phyloP scores from a whole-genome alignment of 2,329 filamentous ascomycete species.

The Colletotrichum sublineola region DNA sequence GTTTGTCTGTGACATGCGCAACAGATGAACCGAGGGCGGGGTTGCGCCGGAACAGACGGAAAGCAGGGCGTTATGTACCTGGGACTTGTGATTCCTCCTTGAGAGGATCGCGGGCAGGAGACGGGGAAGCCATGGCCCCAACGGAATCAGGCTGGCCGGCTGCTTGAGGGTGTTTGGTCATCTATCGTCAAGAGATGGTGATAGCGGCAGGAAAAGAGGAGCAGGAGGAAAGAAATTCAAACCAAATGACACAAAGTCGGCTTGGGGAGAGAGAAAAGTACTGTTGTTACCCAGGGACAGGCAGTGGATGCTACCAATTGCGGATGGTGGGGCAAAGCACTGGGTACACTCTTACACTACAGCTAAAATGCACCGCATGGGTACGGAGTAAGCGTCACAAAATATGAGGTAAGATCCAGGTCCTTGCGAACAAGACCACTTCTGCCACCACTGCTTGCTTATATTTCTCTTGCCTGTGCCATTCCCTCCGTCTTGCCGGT shows the following conservation, averaged over 20 bases:
- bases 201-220: slow-evolving; percentile 27
- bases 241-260: slow-evolving; percentile 35
- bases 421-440: background rate
- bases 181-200: slow-evolving; percentile 1
- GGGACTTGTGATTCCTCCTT: slow-evolving; percentile 25
- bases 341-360: slow-evolving; percentile 7
- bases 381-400: slow-evolving; percentile 17
- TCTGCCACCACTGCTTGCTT: background rate
- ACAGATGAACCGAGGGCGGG: slow-evolving; percentile 42
- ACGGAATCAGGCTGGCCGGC: slow-evolving; percentile 3
- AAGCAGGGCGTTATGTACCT: slow-evolving; percentile 39
- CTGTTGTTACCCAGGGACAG: slow-evolving; percentile 37
- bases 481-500: background rate
- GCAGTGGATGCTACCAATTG: slow-evolving; percentile 40
- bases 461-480: background rate
- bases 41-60: slow-evolving; percentile 42
- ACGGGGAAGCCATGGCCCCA: slow-evolving; percentile 32
- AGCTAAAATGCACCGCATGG: slow-evolving; percentile 17
- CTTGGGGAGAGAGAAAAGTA: slow-evolving; percentile 38
- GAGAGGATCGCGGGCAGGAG: slow-evolving; percentile 27
- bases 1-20: slow-evolving; percentile 40
- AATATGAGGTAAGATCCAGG: slow-evolving; percentile 9
- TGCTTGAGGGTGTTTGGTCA: background rate
- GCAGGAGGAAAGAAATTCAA: slow-evolving; percentile 38
- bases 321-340: slow-evolving; percentile 41